Conservation (phyloP, 2,329 filamentous ascomycete species). For the Fusarium sp. region DNA sequence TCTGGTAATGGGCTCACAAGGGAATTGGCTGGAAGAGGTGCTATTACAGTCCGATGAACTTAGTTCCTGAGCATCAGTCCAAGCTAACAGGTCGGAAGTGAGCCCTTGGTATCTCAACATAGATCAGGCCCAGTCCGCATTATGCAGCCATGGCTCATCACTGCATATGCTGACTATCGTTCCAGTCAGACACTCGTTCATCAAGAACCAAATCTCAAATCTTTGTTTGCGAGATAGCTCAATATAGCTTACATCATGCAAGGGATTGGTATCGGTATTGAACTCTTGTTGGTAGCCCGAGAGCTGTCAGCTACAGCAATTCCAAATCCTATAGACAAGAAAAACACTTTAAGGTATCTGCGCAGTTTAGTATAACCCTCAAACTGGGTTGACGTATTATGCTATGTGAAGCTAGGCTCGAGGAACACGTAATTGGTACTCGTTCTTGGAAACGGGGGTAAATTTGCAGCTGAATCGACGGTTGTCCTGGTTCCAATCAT, state of each 20-base stretch:
- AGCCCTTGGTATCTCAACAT: neutral
- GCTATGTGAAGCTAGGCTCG: no score
- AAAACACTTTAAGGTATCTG: neutral
- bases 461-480: neutral
- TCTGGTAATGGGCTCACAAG: no score
- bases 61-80: neutral
- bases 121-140: neutral
- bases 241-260: neutral
- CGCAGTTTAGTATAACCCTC: no score
- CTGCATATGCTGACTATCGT: neutral
- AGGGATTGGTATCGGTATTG: neutral
- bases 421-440: neutral
- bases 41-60: neutral
- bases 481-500: neutral
- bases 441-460: neutral
- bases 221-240: neutral
- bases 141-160: neutral
- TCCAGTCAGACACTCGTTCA: neutral
- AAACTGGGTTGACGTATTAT: no score
- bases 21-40: neutral
- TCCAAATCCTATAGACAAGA: neutral
- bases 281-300: neutral
- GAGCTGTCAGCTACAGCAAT: neutral
- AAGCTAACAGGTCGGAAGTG: neutral
- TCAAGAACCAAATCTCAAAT: neutral